Evolutionary conservation across 208 protist species (phyloP).

Genomic region (Crithidia acanthocephali): DNA sequence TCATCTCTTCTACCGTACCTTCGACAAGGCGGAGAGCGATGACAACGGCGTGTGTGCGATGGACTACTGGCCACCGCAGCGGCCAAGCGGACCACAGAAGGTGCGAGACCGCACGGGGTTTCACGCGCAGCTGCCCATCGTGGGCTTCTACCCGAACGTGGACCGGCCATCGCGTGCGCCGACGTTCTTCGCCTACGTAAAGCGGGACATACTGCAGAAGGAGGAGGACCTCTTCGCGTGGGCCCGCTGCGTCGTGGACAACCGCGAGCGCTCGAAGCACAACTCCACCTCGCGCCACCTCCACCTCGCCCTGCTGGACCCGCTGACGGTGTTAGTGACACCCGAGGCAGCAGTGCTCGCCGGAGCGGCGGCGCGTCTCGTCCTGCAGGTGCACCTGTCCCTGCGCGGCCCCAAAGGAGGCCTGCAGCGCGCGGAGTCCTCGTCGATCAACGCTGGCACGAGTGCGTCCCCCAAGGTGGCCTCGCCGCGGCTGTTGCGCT

Average conservation of each 20-base stretch:
- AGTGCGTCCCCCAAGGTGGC: not conserved
- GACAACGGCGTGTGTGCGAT: conserved; percentile 40
- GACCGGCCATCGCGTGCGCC: conserved; percentile 23
- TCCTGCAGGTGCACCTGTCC: conserved; percentile 16
- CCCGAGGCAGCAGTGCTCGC: conserved; percentile 42
- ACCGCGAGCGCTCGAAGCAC: conserved; percentile 63
- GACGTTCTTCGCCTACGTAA: conserved; percentile 21
- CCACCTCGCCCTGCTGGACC: conserved; percentile 66
- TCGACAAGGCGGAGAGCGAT: conserved; percentile 37
- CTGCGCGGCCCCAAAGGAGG: conserved; percentile 4
- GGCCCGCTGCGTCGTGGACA: conserved; percentile 65
- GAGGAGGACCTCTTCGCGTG: conserved; percentile 47
- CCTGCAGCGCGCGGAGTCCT: conserved; percentile 19
- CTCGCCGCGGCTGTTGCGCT: conserved; percentile 19
- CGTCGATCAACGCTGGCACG: conserved; percentile 7
- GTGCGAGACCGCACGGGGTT: conserved; percentile 45
- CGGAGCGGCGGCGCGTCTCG: conserved; percentile 16
- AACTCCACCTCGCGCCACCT: conserved; percentile 79
- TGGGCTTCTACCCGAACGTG: conserved; percentile 45
- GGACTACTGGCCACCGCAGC: conserved; percentile 42
- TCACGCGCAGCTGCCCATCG: conserved; percentile 55
- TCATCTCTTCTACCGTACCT: conserved; percentile 54
- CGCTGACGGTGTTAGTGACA: conserved; percentile 68
- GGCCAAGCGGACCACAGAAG: conserved; percentile 17
- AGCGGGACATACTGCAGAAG: conserved; percentile 4